Evolutionary conservation across 2,329 filamentous ascomycete species (phyloP).

Genomic region (Ophiostoma australiae): DNA sequence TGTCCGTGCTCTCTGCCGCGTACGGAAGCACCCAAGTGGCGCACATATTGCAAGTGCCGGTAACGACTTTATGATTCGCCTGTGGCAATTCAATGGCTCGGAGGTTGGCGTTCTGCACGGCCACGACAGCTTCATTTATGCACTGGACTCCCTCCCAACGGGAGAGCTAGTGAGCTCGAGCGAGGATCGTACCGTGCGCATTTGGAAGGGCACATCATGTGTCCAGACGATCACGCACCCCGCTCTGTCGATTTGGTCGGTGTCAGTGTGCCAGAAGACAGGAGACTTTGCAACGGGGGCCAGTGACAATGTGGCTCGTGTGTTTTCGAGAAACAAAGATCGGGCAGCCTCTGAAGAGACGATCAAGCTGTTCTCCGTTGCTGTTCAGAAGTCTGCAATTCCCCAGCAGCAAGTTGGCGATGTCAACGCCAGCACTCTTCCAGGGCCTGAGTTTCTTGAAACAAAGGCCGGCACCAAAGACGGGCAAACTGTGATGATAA

Average conservation of each 20-base stretch:
- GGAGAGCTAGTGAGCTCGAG: constrained; percentile 88
- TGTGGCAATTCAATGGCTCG: constrained; percentile 79
- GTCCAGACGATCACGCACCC: constrained; percentile 95
- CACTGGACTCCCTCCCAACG: constrained; percentile 67
- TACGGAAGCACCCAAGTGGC: constrained; percentile 70
- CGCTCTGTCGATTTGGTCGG: constrained; percentile 91
- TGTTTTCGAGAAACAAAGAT: constrained; percentile 71
- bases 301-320: constrained; percentile 77
- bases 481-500: constrained; percentile 90
- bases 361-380: constrained; percentile 71
- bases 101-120: constrained; percentile 74
- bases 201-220: constrained; percentile 81
- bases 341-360: constrained; percentile 65
- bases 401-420: constrained; percentile 72
- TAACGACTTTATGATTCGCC: constrained; percentile 81
- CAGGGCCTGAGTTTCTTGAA: constrained; percentile 79
- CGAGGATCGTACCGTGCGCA: constrained; percentile 85
- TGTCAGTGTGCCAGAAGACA: constrained; percentile 73
- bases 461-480: constrained; percentile 88
- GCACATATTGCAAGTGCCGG: constrained; percentile 93
- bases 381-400: constrained; percentile 77
- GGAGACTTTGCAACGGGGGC: constrained; percentile 93
- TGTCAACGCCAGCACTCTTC: constrained; percentile 87
- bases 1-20: constrained; percentile 78
- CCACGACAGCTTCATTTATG: constrained; percentile 94